Percentiles rank a stretch among this genome's conserved stretches.
Conservation (phyloP, 2,329 filamentous ascomycete species). For the Emericellopsis atlantica region DNA sequence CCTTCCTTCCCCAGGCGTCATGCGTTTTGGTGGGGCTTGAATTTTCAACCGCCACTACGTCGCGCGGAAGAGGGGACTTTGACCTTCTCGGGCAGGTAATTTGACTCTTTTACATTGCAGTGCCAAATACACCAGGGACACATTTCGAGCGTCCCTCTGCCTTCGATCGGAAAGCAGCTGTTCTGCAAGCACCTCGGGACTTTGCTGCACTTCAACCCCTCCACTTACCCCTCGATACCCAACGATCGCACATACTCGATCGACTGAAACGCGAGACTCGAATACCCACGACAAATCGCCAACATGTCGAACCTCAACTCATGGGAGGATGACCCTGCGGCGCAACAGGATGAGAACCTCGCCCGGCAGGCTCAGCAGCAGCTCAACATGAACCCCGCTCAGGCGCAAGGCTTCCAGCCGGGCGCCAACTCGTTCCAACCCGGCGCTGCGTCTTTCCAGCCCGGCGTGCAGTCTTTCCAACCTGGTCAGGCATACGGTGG, state of each 20-base stretch:
- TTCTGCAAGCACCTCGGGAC: background rate
- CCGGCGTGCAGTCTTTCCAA: conserved; percentile 57
- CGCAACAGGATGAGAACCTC: conserved; percentile 69
- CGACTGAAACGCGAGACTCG: background rate
- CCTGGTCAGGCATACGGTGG: conserved; percentile 53
- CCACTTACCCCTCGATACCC: background rate
- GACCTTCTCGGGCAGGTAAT: background rate
- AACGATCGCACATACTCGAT: background rate
- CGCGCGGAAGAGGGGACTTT: background rate
- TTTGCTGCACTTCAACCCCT: no score
- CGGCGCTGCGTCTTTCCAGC: conserved; percentile 59
- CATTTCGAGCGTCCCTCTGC: background rate
- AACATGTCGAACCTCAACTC: conserved; percentile 85
- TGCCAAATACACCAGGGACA: background rate
- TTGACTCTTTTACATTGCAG: background rate
- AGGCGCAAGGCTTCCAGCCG: conserved; percentile 54
- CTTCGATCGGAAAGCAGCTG: background rate
- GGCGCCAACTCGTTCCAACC: conserved; percentile 50
- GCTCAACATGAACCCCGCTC: conserved; percentile 55
- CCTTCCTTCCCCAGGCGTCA: conserved; percentile 14
- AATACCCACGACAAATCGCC: background rate
- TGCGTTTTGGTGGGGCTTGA: conserved; percentile 22
- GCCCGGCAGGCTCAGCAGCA: conserved; percentile 64
- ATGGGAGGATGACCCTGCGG: conserved; percentile 80
- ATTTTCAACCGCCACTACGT: conserved; percentile 17